Conservation (phyloP, 1,284 basidiomycete genomes). For the Hortiboletus rubellus region DNA sequence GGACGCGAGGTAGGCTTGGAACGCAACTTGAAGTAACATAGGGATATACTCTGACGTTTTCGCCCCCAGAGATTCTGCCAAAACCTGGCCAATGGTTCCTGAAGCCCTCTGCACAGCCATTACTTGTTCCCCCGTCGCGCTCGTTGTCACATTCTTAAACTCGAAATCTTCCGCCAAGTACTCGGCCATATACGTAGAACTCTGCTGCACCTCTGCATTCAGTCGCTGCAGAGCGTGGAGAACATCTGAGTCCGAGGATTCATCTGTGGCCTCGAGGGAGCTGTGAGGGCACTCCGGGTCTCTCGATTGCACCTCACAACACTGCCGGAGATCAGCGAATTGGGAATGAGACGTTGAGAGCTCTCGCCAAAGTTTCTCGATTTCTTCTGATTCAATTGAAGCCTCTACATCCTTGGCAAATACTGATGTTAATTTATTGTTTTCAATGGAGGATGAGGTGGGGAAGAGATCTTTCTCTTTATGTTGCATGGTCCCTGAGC, state of each 20-base stretch:
- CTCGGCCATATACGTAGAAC: constrained; percentile 7
- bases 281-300: constrained; percentile 8
- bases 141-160: not conserved
- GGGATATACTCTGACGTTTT: not conserved
- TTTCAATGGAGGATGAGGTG: too few relatives aligned
- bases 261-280: constrained; percentile 9
- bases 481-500: not conserved
- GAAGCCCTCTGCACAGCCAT: not conserved
- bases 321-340: too few relatives aligned
- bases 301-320: constrained; percentile 9
- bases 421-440: too few relatives aligned
- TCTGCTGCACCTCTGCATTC: constrained; percentile 16
- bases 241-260: constrained; percentile 15
- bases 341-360: too few relatives aligned
- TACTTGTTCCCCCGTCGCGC: not conserved
- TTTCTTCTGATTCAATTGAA: not conserved
- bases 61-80: constrained; percentile 1
- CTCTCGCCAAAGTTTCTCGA: constrained; percentile 7
- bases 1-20: constrained; percentile 10
- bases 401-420: not conserved
- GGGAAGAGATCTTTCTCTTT: not conserved
- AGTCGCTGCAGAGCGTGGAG: constrained; percentile 1
- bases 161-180: not conserved
- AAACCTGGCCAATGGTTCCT: not conserved
- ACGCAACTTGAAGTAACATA: constrained; percentile 11